Evolutionary conservation across 148 eudicot genomes (phyloP).

Genomic region (Polygonum maritimum): DNA sequence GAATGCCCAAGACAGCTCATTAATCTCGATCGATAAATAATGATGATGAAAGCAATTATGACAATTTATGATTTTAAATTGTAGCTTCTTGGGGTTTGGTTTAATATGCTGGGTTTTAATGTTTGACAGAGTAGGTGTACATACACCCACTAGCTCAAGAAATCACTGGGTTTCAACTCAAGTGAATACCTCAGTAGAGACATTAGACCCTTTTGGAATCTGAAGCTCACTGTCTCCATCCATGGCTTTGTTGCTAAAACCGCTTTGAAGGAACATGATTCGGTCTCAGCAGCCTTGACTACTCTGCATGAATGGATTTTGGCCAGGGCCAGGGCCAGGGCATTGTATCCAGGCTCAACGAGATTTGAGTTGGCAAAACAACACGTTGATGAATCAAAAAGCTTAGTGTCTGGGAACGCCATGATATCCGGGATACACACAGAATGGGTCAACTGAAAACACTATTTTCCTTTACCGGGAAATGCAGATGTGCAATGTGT

Average conservation of each 20-base stretch:
- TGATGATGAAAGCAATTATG: too few relatives aligned
- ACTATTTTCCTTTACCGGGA: constrained; percentile 60
- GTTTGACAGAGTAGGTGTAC: not conserved
- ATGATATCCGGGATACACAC: constrained; percentile 24
- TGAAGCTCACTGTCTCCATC: constrained; percentile 8
- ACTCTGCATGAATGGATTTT: constrained; percentile 30
- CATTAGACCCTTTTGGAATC: too few relatives aligned
- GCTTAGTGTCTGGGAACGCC: constrained; percentile 74
- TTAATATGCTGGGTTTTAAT: constrained; percentile 1
- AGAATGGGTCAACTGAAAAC: constrained; percentile 53
- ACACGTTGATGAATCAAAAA: constrained; percentile 67
- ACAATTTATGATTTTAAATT: too few relatives aligned
- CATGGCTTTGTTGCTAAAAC: constrained; percentile 52
- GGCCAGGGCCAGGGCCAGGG: too few relatives aligned
- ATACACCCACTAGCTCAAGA: too few relatives aligned
- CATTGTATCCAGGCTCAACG: constrained; percentile 29
- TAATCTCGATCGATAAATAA: not conserved
- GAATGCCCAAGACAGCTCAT: not conserved
- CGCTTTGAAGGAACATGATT: constrained; percentile 37
- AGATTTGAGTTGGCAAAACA: constrained; percentile 52
- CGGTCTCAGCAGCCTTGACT: constrained; percentile 66
- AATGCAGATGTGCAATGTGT: constrained; percentile 48
- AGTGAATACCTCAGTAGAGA: too few relatives aligned
- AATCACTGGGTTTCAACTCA: too few relatives aligned
- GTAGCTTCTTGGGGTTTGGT: too few relatives aligned